Conservation (phyloP, 176 grass and related monocot genomes). For the Raddia distichophylla region DNA sequence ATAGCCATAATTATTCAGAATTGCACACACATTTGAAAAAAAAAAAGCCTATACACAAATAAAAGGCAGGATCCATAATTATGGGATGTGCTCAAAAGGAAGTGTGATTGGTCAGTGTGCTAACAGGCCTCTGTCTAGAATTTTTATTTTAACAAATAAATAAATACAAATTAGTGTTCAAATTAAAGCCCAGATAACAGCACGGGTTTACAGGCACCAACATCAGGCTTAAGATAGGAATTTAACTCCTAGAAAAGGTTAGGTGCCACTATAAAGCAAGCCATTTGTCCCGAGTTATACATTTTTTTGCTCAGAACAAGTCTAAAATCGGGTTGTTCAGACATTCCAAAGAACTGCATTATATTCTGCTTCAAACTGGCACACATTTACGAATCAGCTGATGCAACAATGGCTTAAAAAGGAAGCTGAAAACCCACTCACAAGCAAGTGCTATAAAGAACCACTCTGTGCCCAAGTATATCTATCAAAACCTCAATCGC, state of each 20-base stretch:
- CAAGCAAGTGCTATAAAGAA: constrained; percentile 86
- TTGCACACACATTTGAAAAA: neutral
- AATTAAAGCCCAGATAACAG: constrained; percentile 9
- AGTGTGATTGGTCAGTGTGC: neutral
- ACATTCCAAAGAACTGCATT: constrained; percentile 6
- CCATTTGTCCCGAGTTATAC: neutral
- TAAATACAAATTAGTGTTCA: constrained; percentile 3
- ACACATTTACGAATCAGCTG: constrained; percentile 18
- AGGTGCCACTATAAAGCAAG: constrained; percentile 13
- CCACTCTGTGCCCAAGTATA: constrained; percentile 78
- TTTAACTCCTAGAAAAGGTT: constrained; percentile 19
- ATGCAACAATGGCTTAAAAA: constrained; percentile 31
- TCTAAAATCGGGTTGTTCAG: neutral
- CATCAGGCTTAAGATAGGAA: neutral
- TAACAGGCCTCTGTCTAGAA: neutral
- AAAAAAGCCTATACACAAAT: neutral
- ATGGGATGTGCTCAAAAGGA: neutral
- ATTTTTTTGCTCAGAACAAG: constrained; percentile 13
- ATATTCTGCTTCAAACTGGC: neutral
- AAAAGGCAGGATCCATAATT: neutral
- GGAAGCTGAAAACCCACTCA: constrained; percentile 53
- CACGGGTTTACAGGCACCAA: neutral
- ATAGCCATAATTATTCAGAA: constrained; percentile 7
- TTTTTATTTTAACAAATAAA: neutral
- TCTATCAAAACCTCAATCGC: constrained; percentile 82